Evolutionary conservation across 139 green algal species (phyloP).

Genomic region (Picochlorum sp.): DNA sequence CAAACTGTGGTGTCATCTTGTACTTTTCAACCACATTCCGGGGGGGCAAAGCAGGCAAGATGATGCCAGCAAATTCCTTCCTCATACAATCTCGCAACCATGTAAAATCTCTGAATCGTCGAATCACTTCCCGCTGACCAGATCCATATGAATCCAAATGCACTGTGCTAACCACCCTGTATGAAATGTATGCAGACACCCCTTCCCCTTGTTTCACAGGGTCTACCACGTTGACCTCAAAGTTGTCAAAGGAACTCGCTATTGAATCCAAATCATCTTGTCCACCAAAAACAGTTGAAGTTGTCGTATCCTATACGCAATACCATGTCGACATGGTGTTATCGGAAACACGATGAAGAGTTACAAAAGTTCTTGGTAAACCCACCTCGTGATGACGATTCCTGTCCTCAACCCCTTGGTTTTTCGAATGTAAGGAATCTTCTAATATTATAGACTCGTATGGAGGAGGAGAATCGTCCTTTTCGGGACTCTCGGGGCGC

Average conservation of each 20-base stretch:
- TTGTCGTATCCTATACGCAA: no score
- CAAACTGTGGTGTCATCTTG: constrained; percentile 81
- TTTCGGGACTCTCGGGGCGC: no score
- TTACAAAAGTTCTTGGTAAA: no score
- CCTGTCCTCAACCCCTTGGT: no score
- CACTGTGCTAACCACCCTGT: constrained; percentile 54
- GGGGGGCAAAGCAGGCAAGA: constrained; percentile 85
- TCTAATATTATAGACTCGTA: constrained; percentile 13
- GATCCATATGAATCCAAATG: constrained; percentile 31
- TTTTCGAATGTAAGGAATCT: background rate
- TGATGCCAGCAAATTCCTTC: constrained; percentile 67
- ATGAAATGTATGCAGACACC: constrained; percentile 60
- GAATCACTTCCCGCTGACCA: constrained; percentile 58
- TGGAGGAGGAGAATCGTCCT: constrained; percentile 6
- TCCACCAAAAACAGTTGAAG: no score
- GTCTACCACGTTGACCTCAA: constrained; percentile 67
- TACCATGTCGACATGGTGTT: no score
- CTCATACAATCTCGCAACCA: constrained; percentile 73
- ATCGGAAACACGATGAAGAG: no score
- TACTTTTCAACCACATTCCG: constrained; percentile 90
- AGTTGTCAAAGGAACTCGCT: constrained; percentile 9
- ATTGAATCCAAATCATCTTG: background rate
- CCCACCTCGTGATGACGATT: no score
- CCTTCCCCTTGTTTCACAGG: constrained; percentile 90
- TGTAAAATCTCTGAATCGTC: constrained; percentile 86